Evolutionary conservation across 2,329 filamentous ascomycete species (phyloP).

Genomic region (Grosmannia penicillata): DNA sequence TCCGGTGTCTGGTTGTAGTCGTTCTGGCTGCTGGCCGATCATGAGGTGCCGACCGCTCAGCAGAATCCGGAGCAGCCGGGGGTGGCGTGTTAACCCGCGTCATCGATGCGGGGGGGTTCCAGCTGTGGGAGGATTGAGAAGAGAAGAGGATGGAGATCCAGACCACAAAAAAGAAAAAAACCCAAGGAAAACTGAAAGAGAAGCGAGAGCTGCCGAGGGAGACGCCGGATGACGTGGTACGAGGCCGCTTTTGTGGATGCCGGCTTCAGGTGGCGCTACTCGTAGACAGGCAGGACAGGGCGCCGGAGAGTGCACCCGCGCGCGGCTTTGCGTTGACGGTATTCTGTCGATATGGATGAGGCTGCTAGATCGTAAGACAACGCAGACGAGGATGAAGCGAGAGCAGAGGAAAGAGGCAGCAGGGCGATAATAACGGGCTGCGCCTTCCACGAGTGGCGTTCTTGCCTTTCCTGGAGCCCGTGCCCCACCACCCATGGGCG

Average conservation of each 20-base stretch:
- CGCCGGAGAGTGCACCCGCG: too few relatives aligned
- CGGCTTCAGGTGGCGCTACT: too few relatives aligned
- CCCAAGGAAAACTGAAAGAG: neutral
- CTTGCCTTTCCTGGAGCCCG: neutral
- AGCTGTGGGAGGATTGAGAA: neutral
- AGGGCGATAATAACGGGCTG: neutral
- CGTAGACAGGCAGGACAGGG: neutral
- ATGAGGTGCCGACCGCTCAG: neutral
- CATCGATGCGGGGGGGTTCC: neutral
- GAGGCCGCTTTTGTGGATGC: too few relatives aligned
- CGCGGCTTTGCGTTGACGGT: neutral
- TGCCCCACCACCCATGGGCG: conserved; percentile 1
- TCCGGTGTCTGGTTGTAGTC: conserved; percentile 14
- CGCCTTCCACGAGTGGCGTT: neutral
- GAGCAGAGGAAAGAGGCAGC: neutral
- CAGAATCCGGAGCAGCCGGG: neutral
- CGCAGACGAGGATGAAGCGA: neutral
- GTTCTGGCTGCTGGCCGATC: neutral
- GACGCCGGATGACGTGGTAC: too few relatives aligned
- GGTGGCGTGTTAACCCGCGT: neutral
- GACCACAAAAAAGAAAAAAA: neutral
- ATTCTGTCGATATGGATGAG: neutral
- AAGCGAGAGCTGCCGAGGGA: neutral
- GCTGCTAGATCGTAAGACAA: neutral
- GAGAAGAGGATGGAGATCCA: neutral